Base-by-base conservation (phyloP, 495 filamentous ascomycete species). In the Penicillium taxi region DNA sequence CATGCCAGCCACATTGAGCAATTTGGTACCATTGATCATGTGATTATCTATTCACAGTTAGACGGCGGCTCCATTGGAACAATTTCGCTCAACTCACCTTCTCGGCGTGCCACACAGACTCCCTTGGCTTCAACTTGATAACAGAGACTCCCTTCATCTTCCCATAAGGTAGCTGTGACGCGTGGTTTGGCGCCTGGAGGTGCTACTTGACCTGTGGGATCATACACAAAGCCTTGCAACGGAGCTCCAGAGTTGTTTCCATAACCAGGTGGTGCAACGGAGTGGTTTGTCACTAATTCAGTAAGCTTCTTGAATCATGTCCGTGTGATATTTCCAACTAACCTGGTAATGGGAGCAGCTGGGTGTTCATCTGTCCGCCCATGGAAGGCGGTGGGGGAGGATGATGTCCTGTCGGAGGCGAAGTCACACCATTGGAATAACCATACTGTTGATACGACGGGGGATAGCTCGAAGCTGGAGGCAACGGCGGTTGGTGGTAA, bases 11-110 rank as follows among this genome's bases (percentile, higher is more conserved):
- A 98, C 91, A 44, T 98, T 98, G 31, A 98, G 67, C 35, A 98
- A 66, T 59, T 98, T 98, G 3, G 91, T 98, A 6, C 91, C 91
- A 50, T 98, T 98, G 61, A 98, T 95, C 89, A 98, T 95, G 51
- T 93, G 84, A 57, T 98, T 98, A 50, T 98, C 91, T 94, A 40
- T 27, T 32, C 5, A 26, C 16, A 35, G 39, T 23, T 11, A 21
- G 6, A 9, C 8, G 1, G 6, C 11, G 22, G 22, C 22, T 24
- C 6, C 6, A 24, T 11, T 11, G 22, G 6, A 24, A 24, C 3
- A 14, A 47, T 72, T 55, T 62, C n/a, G n/a, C n/a, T n/a, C n/a
- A n/a, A 94, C 73, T 58, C 61, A 96, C 89, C 89, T 75, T 98
- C 91, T 52, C 91, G 70, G 32, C 91, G 74, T 33, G 91, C 91